Base-by-base conservation (phyloP, 805 yeast species). In the Zygosaccharomyces pseudorouxii region DNA sequence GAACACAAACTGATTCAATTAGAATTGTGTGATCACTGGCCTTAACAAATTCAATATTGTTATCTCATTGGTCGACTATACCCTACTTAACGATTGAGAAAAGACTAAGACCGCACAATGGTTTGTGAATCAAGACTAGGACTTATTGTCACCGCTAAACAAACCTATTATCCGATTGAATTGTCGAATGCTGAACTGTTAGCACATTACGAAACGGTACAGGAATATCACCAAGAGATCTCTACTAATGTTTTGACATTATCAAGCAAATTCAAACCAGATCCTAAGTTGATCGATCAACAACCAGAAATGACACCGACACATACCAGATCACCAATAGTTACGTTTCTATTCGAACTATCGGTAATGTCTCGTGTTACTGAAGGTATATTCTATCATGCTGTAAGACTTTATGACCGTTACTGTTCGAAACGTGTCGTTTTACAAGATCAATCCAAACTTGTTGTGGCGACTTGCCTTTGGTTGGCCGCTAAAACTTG, bases 401-500 rank as follows among this genome's bases (percentile, higher is more conserved):
- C 85, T 0, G 80, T 84, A 35, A 82, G 84, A 57, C 75, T 90
- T 46, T 86, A 92, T 52, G 99, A 92, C 66, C 79, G 97, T 52
- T 92, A 92, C 70, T 86, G 96, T 64, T 85, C 96, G 46, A 85
- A 83, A 58, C 76, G 98, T 57, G 81, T 89, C 6, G 93, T 90
- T 0, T 76, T 86, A 54, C 79, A 83, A 55, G 90, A 86, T 49
- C 98, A 90, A 68, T 82, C 88, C 52, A 97, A 90, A 67, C 75
- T 92, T 46, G 92, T 92, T 9, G 89, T 95, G 28, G 86, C 95
- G 52, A 88, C 96, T 4, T 88, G 96, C 52, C 71, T 92, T 30
- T 92, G 98, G 97, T 77, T 92, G 28, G 88, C 96, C 2, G 83
- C 96, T 22, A 92, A 92, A 65, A 75, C 82, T n/a, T 79, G 78